phyloP scores from a whole-genome alignment of 805 yeast species.

The Metschnikowia chrysomelidarum region DNA sequence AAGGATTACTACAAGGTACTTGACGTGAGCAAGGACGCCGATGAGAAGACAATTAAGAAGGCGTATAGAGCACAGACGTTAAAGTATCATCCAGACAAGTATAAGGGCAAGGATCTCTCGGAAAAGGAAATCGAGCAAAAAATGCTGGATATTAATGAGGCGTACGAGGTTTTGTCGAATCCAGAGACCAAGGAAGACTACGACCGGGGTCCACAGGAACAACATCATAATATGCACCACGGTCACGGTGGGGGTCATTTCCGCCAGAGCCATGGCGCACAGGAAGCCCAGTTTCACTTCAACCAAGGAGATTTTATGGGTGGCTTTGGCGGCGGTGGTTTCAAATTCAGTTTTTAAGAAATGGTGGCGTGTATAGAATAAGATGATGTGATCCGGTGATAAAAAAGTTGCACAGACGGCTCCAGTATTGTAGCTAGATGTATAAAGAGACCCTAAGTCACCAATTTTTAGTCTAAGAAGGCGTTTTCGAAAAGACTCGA shows the following conservation, averaged over 20 bases:
- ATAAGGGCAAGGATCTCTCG: slow-evolving; percentile 61
- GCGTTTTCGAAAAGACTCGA: too few species aligned
- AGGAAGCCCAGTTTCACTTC: slow-evolving; percentile 12
- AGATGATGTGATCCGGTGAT: too few species aligned
- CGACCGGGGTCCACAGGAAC: slow-evolving; percentile 46
- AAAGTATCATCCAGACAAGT: slow-evolving; percentile 90
- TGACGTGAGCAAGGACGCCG: slow-evolving; percentile 66
- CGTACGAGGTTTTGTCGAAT: slow-evolving; percentile 80
- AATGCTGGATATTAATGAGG: slow-evolving; percentile 91
- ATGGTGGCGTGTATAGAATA: not conserved
- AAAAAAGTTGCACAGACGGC: too few species aligned
- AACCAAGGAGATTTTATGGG: slow-evolving; percentile 18
- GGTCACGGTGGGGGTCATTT: slow-evolving; percentile 6
- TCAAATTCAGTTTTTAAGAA: slow-evolving; percentile 2
- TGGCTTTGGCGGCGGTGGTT: slow-evolving; percentile 5
- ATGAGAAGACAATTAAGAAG: slow-evolving; percentile 67
- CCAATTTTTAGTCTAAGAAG: too few species aligned
- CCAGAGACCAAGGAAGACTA: slow-evolving; percentile 61
- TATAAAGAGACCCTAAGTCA: too few species aligned
- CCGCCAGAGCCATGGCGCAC: slow-evolving; percentile 11
- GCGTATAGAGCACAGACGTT: slow-evolving; percentile 78
- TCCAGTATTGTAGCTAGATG: too few species aligned
- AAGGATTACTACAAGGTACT: slow-evolving; percentile 80
- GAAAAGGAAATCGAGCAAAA: slow-evolving; percentile 71
- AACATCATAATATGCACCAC: too few species aligned